Conservation (phyloP, 73 alveolate genomes). For the Paramecium caudatum region DNA sequence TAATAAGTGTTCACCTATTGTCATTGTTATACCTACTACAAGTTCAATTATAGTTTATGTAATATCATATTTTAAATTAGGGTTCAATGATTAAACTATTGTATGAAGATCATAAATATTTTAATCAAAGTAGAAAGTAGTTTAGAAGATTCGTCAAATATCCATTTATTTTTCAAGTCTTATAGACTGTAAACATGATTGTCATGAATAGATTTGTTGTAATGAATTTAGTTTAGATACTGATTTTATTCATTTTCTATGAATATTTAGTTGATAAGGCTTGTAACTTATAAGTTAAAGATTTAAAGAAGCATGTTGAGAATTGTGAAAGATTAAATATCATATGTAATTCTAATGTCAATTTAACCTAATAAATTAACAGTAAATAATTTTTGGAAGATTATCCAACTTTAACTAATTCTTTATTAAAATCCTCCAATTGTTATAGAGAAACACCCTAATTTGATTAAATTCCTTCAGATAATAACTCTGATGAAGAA, state of each 20-base stretch:
- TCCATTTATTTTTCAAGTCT: not conserved
- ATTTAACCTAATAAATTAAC: not conserved
- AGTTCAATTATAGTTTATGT: slow-evolving; percentile 9
- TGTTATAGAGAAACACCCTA: not conserved
- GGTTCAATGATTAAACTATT: slow-evolving; percentile 10
- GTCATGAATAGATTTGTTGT: not conserved
- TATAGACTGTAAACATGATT: not conserved
- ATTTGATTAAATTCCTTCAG: not conserved
- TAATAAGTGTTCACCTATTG: not conserved
- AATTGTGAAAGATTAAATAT: slow-evolving; percentile 25
- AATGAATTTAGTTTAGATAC: not conserved
- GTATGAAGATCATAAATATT: slow-evolving; percentile 11
- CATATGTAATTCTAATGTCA: slow-evolving; percentile 14
- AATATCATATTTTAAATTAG: not conserved
- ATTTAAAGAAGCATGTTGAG: slow-evolving; percentile 11
- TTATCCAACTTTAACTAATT: not conserved
- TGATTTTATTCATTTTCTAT: not conserved
- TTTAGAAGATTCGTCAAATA: slow-evolving; percentile 12
- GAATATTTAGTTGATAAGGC: slow-evolving; percentile 19
- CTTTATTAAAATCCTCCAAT: not conserved
- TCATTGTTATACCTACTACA: not conserved
- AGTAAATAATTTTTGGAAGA: slow-evolving; percentile 31
- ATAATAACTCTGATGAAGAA: not conserved
- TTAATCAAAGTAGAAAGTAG: slow-evolving; percentile 22
- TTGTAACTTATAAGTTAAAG: slow-evolving; percentile 21